These are phyloP conservation scores for Fusarium papillatum DNA, from an alignment of 2,329 filamentous ascomycete species.

Conservation along the genomic window DNA sequence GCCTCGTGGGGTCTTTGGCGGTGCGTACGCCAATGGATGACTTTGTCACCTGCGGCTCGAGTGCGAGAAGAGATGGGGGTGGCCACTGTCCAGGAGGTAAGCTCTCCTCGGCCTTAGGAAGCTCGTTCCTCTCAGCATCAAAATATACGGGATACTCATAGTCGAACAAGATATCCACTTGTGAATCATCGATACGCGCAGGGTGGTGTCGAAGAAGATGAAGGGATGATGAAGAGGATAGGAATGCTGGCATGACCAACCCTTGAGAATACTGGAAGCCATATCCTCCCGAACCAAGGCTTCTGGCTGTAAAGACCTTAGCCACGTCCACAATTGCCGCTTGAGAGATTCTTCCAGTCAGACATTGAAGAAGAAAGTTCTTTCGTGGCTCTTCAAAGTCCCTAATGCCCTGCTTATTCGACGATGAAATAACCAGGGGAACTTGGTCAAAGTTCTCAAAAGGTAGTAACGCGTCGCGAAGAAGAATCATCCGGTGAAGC, in stretches of 20 bases:
- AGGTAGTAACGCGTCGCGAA: background rate
- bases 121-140: background rate
- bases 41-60: background rate
- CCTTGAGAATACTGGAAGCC: background rate
- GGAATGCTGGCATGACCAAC: background rate
- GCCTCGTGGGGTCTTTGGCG: background rate
- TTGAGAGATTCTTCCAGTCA: background rate
- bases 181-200: background rate
- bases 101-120: background rate
- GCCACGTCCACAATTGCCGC: background rate
- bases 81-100: background rate
- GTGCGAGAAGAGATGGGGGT: background rate
- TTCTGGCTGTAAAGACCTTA: background rate
- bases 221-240: background rate
- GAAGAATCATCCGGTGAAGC: background rate
- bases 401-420: background rate
- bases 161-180: background rate
- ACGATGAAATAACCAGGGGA: background rate
- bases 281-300: background rate
- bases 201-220: background rate
- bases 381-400: background rate
- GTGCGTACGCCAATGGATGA: background rate
- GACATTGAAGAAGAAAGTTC: background rate
- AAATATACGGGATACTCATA: background rate
- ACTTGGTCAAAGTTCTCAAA: background rate